phyloP scores from a whole-genome alignment of 495 filamentous ascomycete genomes.

The Penicillium crystallinum region DNA sequence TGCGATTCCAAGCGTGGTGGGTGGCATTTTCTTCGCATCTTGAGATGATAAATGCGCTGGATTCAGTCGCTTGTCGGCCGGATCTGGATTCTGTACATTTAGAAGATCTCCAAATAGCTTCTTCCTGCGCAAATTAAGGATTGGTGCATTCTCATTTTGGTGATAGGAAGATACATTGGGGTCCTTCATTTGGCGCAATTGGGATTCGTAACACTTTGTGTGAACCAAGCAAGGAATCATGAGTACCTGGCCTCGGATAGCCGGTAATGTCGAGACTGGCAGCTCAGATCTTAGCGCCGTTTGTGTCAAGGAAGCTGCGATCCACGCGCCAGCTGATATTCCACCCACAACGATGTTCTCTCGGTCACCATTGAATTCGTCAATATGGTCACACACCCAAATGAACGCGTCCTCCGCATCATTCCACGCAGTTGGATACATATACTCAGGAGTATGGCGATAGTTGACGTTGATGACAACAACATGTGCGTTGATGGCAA shows the following conservation, averaged over 20 bases:
- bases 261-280: conserved; percentile 16
- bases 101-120: conserved; percentile 30
- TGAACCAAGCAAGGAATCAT: conserved; percentile 37
- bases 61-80: conserved; percentile 28
- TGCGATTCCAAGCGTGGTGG: conserved; percentile 38
- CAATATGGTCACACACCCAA: conserved; percentile 35
- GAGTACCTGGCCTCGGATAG: conserved; percentile 37
- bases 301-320: conserved; percentile 37
- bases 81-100: conserved; percentile 13
- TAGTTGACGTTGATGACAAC: conserved; percentile 44
- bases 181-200: conserved; percentile 24
- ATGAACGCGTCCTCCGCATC: conserved; percentile 44
- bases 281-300: conserved; percentile 15
- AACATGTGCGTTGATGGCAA: conserved; percentile 24
- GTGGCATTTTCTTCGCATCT: conserved; percentile 35
- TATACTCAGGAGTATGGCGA: conserved; percentile 41
- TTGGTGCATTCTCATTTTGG: conserved; percentile 34
- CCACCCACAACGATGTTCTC: conserved; percentile 40
- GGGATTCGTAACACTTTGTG: conserved; percentile 26
- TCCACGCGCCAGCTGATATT: conserved; percentile 39
- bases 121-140: conserved; percentile 27
- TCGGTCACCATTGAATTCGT: conserved; percentile 25
- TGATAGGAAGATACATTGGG: conserved; percentile 29
- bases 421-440: conserved; percentile 37
- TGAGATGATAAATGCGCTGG: conserved; percentile 36